Conservation (phyloP, 306 rosid genomes). For the Acacia melanoxylon region DNA sequence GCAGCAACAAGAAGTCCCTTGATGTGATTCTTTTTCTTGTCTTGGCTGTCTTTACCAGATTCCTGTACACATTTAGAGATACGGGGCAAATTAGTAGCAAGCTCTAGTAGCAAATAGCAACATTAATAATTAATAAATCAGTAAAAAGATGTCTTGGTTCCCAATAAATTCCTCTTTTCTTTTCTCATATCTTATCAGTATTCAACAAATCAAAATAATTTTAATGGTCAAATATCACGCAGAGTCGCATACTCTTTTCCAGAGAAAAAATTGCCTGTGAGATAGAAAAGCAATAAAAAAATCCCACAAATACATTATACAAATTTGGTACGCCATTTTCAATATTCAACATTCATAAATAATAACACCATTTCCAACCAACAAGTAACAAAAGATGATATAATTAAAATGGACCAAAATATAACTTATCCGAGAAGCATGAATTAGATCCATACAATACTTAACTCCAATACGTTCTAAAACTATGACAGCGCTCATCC, state of each 20-base stretch:
- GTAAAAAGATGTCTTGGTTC: not conserved
- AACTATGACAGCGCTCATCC: not conserved
- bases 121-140: constrained; percentile 4
- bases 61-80: constrained; percentile 55
- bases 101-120: constrained; percentile 13
- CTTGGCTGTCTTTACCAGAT: constrained; percentile 94
- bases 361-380: constrained; percentile 12
- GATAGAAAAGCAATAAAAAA: not conserved
- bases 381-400: not conserved
- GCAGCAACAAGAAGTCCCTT: constrained; percentile 92
- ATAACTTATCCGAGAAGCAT: constrained; percentile 11
- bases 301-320: not conserved
- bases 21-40: constrained; percentile 85
- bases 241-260: not conserved
- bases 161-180: constrained; percentile 7
- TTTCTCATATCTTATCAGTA: constrained; percentile 12
- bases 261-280: not conserved
- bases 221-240: constrained; percentile 5
- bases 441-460: not conserved
- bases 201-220: constrained; percentile 2
- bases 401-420: not conserved
- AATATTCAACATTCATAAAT: not conserved
- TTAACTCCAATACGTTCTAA: not conserved
- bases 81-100: constrained; percentile 14
- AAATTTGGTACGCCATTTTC: not conserved